Base-by-base conservation (phyloP, 2,329 filamentous ascomycete species). In the Nothophoma quercina region DNA sequence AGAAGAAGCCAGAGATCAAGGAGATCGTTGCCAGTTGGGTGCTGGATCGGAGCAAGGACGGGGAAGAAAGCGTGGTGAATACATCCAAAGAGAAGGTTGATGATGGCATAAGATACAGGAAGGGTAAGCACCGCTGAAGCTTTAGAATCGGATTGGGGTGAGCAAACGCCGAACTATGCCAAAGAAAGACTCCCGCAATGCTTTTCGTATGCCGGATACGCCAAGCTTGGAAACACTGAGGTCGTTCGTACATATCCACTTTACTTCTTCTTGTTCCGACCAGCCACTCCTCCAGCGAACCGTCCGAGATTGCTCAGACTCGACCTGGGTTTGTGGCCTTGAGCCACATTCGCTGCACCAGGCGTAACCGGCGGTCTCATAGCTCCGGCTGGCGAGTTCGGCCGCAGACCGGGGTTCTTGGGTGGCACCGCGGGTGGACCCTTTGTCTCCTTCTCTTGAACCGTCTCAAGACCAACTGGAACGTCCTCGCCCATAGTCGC, bases 1-100 rank as follows among this genome's bases (percentile, higher is more conserved):
- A 78, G 51, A 81, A 79, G 50, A 77, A 81, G 33, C 82, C 81
- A 29, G 90, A 92, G 73, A 80, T 84, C 15, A 90, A 86, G 72
- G 79, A 90, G 67, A 82, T 93, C 22, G 75, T 90, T 15, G 81
- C 88, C 57, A 91, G 86, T 2, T 93, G 90, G 90, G 82, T 89
- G 2, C 71, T 80, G 46, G 76, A 78, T 8, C 59, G 59, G n/a
- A 35, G 38, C 2, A 34, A 38, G 6, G 51, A 54, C 26, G 62
- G 30, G 13, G 55, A 53, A 41, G 59, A 54, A 44, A 51, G 36
- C 32, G 28, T 36, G 19, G 16, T 54, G 25, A 46, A 56, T 25
- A 55, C 58, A n/a, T 36, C 51, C 21, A 29, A 70, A 28, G 66
- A 68, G 7, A 66, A 68, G 33, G 52, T 54, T 2, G 68, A 63